A percentile compares a stretch with the other conserved stretches of the same genome.
Evolutionary conservation across 108 stramenopile genomes (phyloP).

Genomic region (Cylindrotheca fusiformis): DNA sequence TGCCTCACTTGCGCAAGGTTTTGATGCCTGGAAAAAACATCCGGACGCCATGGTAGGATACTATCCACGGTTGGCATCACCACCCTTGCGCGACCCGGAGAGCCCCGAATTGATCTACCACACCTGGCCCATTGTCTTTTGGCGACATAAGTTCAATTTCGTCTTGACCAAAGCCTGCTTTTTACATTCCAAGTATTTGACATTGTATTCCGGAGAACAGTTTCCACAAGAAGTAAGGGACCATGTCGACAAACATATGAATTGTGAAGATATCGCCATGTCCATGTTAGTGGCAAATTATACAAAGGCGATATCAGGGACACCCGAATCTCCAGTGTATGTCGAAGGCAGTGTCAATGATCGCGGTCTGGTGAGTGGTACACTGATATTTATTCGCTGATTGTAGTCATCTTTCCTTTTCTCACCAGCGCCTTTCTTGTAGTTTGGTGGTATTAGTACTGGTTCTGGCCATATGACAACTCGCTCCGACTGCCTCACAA

Average conservation of each 20-base stretch:
- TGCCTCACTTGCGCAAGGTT: constrained; percentile 31
- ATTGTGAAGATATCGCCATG: constrained; percentile 75
- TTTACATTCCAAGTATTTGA: constrained; percentile 47
- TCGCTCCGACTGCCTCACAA: constrained; percentile 40
- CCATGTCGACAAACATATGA: constrained; percentile 60
- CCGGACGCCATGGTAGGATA: constrained; percentile 60
- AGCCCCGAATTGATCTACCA: constrained; percentile 29
- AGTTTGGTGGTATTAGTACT: constrained; percentile 52
- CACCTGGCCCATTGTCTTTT: constrained; percentile 48
- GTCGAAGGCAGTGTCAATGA: constrained; percentile 51
- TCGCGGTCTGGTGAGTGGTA: constrained; percentile 24
- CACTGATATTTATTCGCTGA: too few species aligned
- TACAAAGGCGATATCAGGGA: constrained; percentile 9
- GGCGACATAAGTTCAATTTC: constrained; percentile 41
- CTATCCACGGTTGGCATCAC: constrained; percentile 49
- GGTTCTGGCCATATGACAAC: constrained; percentile 42
- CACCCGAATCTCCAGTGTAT: constrained; percentile 36
- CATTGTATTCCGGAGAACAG: constrained; percentile 30
- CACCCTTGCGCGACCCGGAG: constrained; percentile 4
- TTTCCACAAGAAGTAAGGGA: constrained; percentile 51
- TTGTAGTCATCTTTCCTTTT: neutral
- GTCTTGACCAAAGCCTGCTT: constrained; percentile 64
- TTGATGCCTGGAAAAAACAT: constrained; percentile 37
- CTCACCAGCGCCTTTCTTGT: neutral
- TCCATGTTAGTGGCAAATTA: constrained; percentile 55